Evolutionary conservation across 2,329 filamentous ascomycete species (phyloP), one percentile per base, ranked within the genome.

Genomic region (Stagonosporopsis tanaceti): DNA sequence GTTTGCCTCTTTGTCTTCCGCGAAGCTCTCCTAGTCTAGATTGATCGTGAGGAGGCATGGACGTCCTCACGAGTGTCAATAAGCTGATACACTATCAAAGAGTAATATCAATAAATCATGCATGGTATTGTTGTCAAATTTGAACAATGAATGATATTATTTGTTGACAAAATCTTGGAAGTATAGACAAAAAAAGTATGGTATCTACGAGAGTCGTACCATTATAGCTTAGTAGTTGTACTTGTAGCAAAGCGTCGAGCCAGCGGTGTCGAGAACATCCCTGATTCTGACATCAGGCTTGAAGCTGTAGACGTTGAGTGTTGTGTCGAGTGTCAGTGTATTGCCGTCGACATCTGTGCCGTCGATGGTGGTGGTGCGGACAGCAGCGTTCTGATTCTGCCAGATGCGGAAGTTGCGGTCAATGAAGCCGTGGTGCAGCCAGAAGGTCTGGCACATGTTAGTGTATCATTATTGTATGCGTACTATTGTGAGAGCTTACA

Each of bases 401-500:
- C 81, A 84, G 58, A 82, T 80, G 76, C 79, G 81, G 74, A 77
- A 83, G 39, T 79, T 75, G 40, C 80, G 77, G 69, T 84, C 82
- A 45, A 84, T 77, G 66, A 79, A 79, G 9, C 69, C 76, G 60
- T 84, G 81, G 69, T 83, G 81, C 28, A 81, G 73, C 67, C 73
- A 84, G 72, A 84, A 84, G 12, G 35, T 25, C 52, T 55, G 20
- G 17, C 2, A 6, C 0, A 22, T 30, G 27, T 55, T 50, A 55
- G 52, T 2, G 9, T 24, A 8, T 22, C 12, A 6, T 8, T 6
- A 6, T n/a, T 6, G 4, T 14, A 32, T 4, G 11, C 7, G 14
- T n/a, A 15, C 12, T 8, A 8, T 25, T 17, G 27, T 6, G 8
- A 30, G 7, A 20, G 41, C 51, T 54, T 48, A 54, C 51, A 24